phyloP scores from a whole-genome alignment of 1,284 basidiomycete genomes.

The Spongispora temasekensis region DNA sequence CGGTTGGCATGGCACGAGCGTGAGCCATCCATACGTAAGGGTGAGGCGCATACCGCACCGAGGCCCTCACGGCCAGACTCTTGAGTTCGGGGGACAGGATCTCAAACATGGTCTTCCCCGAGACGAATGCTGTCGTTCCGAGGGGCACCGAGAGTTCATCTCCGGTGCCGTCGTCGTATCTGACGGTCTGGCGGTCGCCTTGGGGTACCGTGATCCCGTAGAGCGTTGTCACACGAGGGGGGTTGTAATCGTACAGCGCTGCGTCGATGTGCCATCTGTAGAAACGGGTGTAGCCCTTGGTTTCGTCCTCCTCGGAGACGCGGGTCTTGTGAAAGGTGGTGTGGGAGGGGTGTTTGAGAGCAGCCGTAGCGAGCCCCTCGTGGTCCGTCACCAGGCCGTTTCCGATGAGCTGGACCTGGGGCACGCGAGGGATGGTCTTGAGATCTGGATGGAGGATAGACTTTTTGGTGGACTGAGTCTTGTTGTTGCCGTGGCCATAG shows the following conservation, averaged over 20 bases:
- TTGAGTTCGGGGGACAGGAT: conserved; percentile 74
- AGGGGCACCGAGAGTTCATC: conserved; percentile 83
- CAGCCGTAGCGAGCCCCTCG: conserved; percentile 73
- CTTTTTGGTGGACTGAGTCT: conserved; percentile 68
- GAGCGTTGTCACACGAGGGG: conserved; percentile 89
- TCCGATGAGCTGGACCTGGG: conserved; percentile 86
- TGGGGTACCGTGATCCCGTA: conserved; percentile 78
- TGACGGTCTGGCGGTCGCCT: conserved; percentile 65
- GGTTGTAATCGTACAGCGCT: conserved; percentile 83
- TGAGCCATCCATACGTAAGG: conserved; percentile 80
- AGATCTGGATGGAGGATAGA: conserved; percentile 84
- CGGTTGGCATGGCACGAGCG: conserved; percentile 62
- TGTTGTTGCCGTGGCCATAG: conserved; percentile 86
- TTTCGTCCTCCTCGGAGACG: conserved; percentile 79
- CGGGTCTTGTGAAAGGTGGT: conserved; percentile 86
- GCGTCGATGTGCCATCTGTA: conserved; percentile 96
- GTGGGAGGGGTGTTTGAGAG: conserved; percentile 82
- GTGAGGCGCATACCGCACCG: conserved; percentile 68
- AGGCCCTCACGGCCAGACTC: conserved; percentile 76
- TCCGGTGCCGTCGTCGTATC: conserved; percentile 89
- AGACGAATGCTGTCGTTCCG: conserved; percentile 84
- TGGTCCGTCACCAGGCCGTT: conserved; percentile 75
- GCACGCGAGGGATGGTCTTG: conserved; percentile 83
- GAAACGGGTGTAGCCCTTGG: conserved; percentile 77
- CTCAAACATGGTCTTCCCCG: conserved; percentile 85